Base-by-base conservation (phyloP, 805 yeast species). In the Candida silvicultrix region DNA sequence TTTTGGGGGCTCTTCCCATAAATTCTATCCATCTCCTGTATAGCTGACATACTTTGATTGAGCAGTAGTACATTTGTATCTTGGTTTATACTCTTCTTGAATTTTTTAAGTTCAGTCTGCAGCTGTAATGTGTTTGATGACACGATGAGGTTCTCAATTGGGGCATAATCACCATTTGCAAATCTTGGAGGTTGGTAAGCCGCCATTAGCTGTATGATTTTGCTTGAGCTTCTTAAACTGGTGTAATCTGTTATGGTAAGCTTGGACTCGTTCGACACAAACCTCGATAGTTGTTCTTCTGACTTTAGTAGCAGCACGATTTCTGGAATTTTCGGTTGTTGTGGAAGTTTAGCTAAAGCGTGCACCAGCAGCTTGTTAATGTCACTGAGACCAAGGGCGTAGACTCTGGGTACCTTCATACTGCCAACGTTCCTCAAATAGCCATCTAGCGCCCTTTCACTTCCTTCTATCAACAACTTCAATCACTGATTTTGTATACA, bases 51-150 rank as follows among this genome's bases (percentile, higher is more conserved):
- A 18, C 10, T 37, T 6, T 10, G 22, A n/a, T 69, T 63, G 15
- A 90, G 55, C 20, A 90, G 62, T 40, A 90, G 52, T 3, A 89
- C 62, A 46, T 79, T 80, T 1, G 90, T 74, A 3, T 67, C 58
- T 0, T 56, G 49, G 11, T 59, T 52, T 14, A 88, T 63, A 40
- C 66, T 62, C 1, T 68, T 61, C 4, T 67, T 43, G 48, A 80
- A 67, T 15, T 76, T 77, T 14, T 53, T 55, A 15, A 87, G 47
- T 0, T 90, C 84, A 6, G 55, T 47, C 4, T 66, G 59, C 0
- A 87, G 75, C 46, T 78, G 77, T 49, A 75, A 73, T 0, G 84
- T 71, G 57, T 81, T 83, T 9, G 88, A 85, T 18, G 87, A 65
- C 5, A 88, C 72, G 1, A 89, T 69, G 46, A 89, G 55, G 53